phyloP scores from a whole-genome alignment of 139 green algal species.

The Chara braunii region DNA sequence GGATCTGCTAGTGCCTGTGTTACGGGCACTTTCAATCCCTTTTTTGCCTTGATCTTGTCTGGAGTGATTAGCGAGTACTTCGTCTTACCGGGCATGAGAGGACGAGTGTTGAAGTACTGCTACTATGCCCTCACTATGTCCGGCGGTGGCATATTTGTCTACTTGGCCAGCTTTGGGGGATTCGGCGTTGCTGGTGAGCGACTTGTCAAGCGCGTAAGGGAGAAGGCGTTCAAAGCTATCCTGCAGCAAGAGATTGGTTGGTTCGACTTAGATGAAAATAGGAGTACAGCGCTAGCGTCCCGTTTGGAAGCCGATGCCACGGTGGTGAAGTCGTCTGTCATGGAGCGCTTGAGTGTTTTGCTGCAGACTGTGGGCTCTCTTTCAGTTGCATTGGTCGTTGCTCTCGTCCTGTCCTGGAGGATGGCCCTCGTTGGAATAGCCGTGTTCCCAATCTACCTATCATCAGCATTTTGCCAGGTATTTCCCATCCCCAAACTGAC shows the following conservation, averaged over 20 bases:
- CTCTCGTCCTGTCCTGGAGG: slow-evolving; percentile 57
- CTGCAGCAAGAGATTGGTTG: slow-evolving; percentile 27
- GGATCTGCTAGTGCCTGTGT: too few relatives aligned
- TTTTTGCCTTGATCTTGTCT: too few relatives aligned
- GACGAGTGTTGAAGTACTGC: too few relatives aligned
- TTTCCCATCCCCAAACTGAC: background rate
- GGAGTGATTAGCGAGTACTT: too few relatives aligned
- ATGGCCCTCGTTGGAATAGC: slow-evolving; percentile 69
- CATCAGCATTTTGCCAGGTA: slow-evolving; percentile 12
- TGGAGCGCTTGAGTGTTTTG: slow-evolving; percentile 31
- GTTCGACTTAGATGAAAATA: slow-evolving; percentile 34
- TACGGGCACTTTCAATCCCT: too few relatives aligned
- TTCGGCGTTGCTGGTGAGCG: slow-evolving; percentile 18
- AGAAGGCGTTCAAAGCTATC: slow-evolving; percentile 2
- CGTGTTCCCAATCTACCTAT: slow-evolving; percentile 56
- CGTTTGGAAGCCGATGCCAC: slow-evolving; percentile 20
- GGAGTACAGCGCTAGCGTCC: slow-evolving; percentile 13
- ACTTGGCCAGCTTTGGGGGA: too few relatives aligned
- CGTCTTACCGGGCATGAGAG: too few relatives aligned
- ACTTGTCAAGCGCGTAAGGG: slow-evolving; percentile 28
- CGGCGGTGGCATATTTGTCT: too few relatives aligned
- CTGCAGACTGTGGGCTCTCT: slow-evolving; percentile 56
- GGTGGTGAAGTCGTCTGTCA: slow-evolving; percentile 27
- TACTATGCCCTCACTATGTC: too few relatives aligned
- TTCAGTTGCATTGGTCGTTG: slow-evolving; percentile 48